A percentile compares a stretch with the other conserved stretches of the same genome.
phyloP scores from a whole-genome alignment of 1,139 yeast species.

The Diutina neorugosa region DNA sequence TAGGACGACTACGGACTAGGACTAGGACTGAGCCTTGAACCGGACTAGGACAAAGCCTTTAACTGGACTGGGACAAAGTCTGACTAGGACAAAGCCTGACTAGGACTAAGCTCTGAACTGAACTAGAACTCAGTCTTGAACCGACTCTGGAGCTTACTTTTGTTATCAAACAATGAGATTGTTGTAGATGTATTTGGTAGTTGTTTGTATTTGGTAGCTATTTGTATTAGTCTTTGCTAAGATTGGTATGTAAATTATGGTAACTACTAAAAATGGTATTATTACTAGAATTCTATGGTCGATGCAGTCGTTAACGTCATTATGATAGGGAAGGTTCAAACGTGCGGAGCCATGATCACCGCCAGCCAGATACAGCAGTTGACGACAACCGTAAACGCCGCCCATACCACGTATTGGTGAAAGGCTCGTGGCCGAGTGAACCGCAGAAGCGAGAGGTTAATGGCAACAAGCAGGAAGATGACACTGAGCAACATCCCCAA shows the following conservation, averaged over 20 bases:
- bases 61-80: too few relatives aligned
- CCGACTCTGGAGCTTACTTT: too few relatives aligned
- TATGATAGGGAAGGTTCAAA: not conserved
- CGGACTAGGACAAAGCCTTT: too few relatives aligned
- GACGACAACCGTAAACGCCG: conserved; percentile 18
- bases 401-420: conserved; percentile 19
- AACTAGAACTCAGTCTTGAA: too few relatives aligned
- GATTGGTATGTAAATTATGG: too few relatives aligned
- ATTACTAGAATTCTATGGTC: not conserved
- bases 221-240: not conserved
- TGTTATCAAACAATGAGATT: too few relatives aligned
- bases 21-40: too few relatives aligned
- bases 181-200: too few relatives aligned
- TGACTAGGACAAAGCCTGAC: too few relatives aligned
- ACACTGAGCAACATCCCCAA: conserved; percentile 24
- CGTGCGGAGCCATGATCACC: not conserved
- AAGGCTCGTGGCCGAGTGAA: conserved; percentile 16
- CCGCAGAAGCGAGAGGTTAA: conserved; percentile 20
- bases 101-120: too few relatives aligned
- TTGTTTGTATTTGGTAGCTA: too few relatives aligned
- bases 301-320: not conserved
- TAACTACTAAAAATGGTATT: not conserved
- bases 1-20: too few relatives aligned
- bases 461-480: conserved; percentile 21
- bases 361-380: conserved; percentile 13